Base-by-base conservation (phyloP, 352 stramenopile species). In the Elongisporangium senticosum region DNA sequence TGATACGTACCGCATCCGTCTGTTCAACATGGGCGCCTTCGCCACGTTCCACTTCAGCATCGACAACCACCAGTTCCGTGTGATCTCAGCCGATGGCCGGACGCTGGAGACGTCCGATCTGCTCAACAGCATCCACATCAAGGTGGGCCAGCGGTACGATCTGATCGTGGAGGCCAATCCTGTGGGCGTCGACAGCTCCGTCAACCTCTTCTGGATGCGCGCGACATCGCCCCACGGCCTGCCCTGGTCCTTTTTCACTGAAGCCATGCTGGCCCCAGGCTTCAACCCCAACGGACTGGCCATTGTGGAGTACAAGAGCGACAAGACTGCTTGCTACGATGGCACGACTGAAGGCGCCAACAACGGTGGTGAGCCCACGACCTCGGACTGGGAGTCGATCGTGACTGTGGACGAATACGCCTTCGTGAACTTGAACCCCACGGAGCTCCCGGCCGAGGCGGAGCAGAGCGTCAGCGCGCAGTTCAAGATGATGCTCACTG, bases 21-120 rank as follows among this genome's bases (percentile, higher is more conserved):
- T 79, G 1, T 75, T 79, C 49, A 79, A 79, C 33, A 73, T 72
- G 63, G 62, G 59, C 2, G 71, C 65, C 3, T 49, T 79, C 49
- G 63, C 71, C 7, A 56, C 68, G 22, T 67, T 75, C 50, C 56
- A 65, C 8, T 69, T 79, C 53, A 79, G 71, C 51, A 68, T 79
- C 19, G 71, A 79, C 37, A 63, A 62, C 15, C 71, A 79, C 49
- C 53, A 63, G 22, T 72, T 79, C 49, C 61, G 40, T 4, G 71
- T 79, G 10, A 58, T 79, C 49, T 63, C 68, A 24, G 60, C 63
- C 21, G 71, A 79, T 23, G 58, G 61, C 7, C 65, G 74, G 13
- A 33, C 57, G 4, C 62, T 79, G 13, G 26, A 71, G 52, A 62
- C 71, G 11, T 72, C 65, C 6, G 22, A 65, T 13, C 56, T 63